Percentiles rank a stretch among this genome's conserved stretches.
phyloP scores from a whole-genome alignment of 495 filamentous ascomycete species.

The Peziza echinospora region DNA sequence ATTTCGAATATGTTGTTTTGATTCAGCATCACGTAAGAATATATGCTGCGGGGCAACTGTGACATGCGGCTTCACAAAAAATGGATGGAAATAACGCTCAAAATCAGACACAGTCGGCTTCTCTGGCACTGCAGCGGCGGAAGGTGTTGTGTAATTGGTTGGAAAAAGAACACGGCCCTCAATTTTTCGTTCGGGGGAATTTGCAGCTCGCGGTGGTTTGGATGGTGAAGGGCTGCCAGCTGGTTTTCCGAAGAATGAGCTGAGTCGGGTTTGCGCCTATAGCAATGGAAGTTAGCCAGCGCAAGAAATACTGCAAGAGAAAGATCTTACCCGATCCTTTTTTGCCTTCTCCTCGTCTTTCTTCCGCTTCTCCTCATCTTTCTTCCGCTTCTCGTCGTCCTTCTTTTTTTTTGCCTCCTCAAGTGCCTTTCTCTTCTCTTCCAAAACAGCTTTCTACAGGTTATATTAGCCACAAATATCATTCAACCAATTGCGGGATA shows the following conservation, averaged over 20 bases:
- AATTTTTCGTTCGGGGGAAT: too few relatives aligned
- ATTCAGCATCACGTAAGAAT: slow-evolving; percentile 30
- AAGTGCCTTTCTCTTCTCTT: slow-evolving; percentile 26
- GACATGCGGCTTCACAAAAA: slow-evolving; percentile 49
- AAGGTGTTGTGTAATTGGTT: too few relatives aligned
- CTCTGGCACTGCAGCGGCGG: too few relatives aligned
- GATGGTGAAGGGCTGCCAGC: slow-evolving; percentile 14
- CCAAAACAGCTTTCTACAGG: slow-evolving; percentile 23
- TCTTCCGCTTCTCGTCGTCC: slow-evolving; percentile 36
- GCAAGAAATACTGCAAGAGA: slow-evolving; percentile 13
- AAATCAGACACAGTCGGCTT: slow-evolving; percentile 40
- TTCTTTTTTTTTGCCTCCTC: slow-evolving; percentile 24
- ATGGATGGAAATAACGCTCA: slow-evolving; percentile 49
- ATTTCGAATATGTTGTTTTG: slow-evolving; percentile 27
- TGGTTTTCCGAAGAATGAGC: slow-evolving; percentile 11
- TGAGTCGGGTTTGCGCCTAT: slow-evolving; percentile 35
- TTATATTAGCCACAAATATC: slow-evolving; percentile 13
- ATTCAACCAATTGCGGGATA: slow-evolving; percentile 22
- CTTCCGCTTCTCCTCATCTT: slow-evolving; percentile 44
- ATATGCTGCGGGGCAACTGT: slow-evolving; percentile 28
- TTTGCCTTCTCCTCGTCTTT: slow-evolving; percentile 42
- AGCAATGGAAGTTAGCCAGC: background rate
- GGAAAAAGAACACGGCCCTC: too few relatives aligned
- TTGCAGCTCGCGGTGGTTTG: slow-evolving; percentile 13
- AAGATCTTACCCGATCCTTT: slow-evolving; percentile 28